Conservation (phyloP, 768 basidiomycete species). For the Crepidotus variabilis region DNA sequence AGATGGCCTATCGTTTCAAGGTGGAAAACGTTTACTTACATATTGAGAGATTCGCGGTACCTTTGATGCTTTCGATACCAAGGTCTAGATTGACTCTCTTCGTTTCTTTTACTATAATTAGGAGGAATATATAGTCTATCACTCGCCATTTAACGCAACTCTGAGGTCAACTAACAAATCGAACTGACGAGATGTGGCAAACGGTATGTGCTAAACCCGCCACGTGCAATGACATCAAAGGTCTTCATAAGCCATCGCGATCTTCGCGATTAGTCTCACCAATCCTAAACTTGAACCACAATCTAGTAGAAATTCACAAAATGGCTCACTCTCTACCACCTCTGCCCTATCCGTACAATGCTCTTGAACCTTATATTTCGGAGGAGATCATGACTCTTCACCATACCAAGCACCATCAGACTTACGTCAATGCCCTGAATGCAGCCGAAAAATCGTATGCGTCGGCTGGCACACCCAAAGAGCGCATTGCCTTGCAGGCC, state of each 20-base stretch:
- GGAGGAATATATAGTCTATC: too few species aligned
- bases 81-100: too few species aligned
- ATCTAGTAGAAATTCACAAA: not conserved
- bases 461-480: conserved; percentile 63
- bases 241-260: not conserved
- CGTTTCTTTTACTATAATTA: too few species aligned
- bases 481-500: conserved; percentile 82
- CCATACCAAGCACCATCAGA: conserved; percentile 94
- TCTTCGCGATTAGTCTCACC: not conserved
- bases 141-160: not conserved
- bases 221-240: not conserved
- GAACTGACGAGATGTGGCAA: not conserved
- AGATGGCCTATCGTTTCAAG: too few species aligned
- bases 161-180: not conserved
- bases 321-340: conserved; percentile 62
- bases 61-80: too few species aligned
- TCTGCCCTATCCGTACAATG: conserved; percentile 80
- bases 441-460: conserved; percentile 79
- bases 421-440: conserved; percentile 91
- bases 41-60: too few species aligned
- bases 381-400: conserved; percentile 92
- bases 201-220: not conserved
- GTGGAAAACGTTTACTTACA: too few species aligned
- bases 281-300: not conserved
- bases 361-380: conserved; percentile 92